phyloP scores from a whole-genome alignment of 495 filamentous ascomycete genomes.

The Penicillium fimorum region DNA sequence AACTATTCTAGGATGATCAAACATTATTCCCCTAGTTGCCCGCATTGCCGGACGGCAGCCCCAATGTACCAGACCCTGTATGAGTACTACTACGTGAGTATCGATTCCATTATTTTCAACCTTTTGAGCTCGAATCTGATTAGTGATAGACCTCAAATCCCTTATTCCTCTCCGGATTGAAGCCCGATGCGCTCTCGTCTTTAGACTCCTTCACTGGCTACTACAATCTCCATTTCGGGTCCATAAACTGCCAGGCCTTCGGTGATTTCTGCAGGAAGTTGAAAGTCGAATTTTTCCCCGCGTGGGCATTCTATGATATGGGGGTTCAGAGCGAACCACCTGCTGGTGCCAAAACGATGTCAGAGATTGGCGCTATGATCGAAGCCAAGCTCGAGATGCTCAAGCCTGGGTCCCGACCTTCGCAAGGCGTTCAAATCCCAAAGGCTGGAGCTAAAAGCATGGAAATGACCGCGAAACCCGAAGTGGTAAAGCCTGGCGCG shows the following conservation, averaged over 20 bases:
- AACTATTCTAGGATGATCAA: conserved; percentile 63
- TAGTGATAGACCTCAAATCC: conserved; percentile 69
- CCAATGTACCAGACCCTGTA: conserved; percentile 91
- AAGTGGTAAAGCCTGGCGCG: conserved; percentile 45
- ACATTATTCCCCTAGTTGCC: conserved; percentile 73
- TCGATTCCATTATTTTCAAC: background rate
- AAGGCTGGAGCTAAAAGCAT: conserved; percentile 52
- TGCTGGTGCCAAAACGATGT: conserved; percentile 60
- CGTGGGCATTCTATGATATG: conserved; percentile 78
- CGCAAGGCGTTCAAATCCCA: conserved; percentile 59
- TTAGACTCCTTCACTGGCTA: conserved; percentile 64
- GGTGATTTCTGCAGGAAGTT: conserved; percentile 69
- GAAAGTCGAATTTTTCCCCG: conserved; percentile 65
- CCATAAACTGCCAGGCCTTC: conserved; percentile 78
- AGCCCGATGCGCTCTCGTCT: conserved; percentile 47
- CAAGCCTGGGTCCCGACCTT: conserved; percentile 73
- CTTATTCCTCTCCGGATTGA: conserved; percentile 41
- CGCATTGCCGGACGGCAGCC: conserved; percentile 75
- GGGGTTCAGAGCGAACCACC: conserved; percentile 63
- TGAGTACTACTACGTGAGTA: conserved; percentile 80
- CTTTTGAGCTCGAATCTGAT: conserved; percentile 18
- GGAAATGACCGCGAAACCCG: conserved; percentile 48
- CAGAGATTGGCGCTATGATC: conserved; percentile 61
- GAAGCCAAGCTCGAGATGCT: conserved; percentile 76
- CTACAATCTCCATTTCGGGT: conserved; percentile 88